Evolutionary conservation across 1,284 basidiomycete genomes (phyloP).

Genomic region (Leccinum subrobustum): DNA sequence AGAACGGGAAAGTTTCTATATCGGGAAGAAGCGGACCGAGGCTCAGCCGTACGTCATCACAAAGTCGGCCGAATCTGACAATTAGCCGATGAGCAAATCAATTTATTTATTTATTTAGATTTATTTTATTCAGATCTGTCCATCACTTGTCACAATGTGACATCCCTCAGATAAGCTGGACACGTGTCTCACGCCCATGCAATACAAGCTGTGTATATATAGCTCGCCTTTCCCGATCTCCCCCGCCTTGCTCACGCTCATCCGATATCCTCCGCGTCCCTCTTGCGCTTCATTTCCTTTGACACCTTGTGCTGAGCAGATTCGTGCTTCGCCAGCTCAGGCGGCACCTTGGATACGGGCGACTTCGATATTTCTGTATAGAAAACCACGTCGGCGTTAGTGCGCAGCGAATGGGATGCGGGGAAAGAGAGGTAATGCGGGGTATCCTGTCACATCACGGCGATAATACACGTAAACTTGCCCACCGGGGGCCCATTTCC

Average conservation of each 20-base stretch:
- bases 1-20: conserved; percentile 14
- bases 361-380: conserved; percentile 85
- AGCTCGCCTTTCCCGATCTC: not conserved
- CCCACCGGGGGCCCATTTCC: not conserved
- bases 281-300: conserved; percentile 88
- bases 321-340: conserved; percentile 87
- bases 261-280: conserved; percentile 72
- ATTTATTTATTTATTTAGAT: not conserved
- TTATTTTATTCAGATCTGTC: not conserved
- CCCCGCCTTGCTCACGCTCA: conserved; percentile 26
- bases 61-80: conserved; percentile 14
- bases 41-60: conserved; percentile 13
- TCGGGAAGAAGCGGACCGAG: conserved; percentile 14
- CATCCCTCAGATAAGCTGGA: not conserved
- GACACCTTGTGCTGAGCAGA: conserved; percentile 86
- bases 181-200: not conserved
- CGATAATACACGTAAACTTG: not conserved
- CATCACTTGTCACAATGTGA: not conserved
- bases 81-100: not conserved
- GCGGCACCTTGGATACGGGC: conserved; percentile 85
- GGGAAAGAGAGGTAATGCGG: conserved; percentile 22
- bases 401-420: conserved; percentile 8
- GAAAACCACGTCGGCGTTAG: conserved; percentile 14
- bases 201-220: not conserved
- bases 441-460: conserved; percentile 13